Percentiles rank a stretch among this genome's conserved stretches.
Conservation (phyloP, 805 yeast genomes). For the Lachancea sp. region DNA sequence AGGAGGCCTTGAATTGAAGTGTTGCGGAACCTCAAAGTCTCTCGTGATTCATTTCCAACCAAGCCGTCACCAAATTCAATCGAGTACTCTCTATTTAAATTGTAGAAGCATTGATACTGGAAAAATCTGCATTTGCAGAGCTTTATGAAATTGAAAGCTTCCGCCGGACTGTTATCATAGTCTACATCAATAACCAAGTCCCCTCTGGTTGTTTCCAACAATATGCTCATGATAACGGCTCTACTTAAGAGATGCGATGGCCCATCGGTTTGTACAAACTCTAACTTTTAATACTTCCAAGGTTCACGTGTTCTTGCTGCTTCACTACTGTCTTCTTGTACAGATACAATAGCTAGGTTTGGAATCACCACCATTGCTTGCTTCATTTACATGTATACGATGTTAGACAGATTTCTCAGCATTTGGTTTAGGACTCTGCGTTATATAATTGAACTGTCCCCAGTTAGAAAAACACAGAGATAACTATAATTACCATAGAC, state of each 20-base stretch:
- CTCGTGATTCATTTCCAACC: slow-evolving; percentile 28
- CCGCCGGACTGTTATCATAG: slow-evolving; percentile 33
- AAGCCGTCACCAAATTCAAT: slow-evolving; percentile 42
- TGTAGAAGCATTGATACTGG: slow-evolving; percentile 45
- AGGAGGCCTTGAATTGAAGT: slow-evolving; percentile 21
- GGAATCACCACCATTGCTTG: too few species aligned
- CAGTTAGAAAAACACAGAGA: too few species aligned
- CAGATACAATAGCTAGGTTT: too few species aligned
- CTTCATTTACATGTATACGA: too few species aligned
- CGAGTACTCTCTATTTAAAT: slow-evolving; percentile 36
- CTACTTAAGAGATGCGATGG: neutral
- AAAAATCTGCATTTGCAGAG: slow-evolving; percentile 48
- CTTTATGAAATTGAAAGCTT: slow-evolving; percentile 44
- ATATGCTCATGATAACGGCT: slow-evolving; percentile 34
- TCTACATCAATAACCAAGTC: slow-evolving; percentile 46
- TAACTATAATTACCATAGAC: too few species aligned
- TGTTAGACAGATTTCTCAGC: too few species aligned
- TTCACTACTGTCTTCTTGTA: too few species aligned
- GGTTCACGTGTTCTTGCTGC: too few species aligned
- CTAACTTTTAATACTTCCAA: too few species aligned
- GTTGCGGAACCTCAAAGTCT: slow-evolving; percentile 14
- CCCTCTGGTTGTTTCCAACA: slow-evolving; percentile 39
- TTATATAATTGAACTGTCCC: too few species aligned
- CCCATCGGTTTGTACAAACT: too few species aligned
- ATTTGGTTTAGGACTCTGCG: too few species aligned